Conservation (phyloP, 768 basidiomycete genomes). For the Suillus variegatus region DNA sequence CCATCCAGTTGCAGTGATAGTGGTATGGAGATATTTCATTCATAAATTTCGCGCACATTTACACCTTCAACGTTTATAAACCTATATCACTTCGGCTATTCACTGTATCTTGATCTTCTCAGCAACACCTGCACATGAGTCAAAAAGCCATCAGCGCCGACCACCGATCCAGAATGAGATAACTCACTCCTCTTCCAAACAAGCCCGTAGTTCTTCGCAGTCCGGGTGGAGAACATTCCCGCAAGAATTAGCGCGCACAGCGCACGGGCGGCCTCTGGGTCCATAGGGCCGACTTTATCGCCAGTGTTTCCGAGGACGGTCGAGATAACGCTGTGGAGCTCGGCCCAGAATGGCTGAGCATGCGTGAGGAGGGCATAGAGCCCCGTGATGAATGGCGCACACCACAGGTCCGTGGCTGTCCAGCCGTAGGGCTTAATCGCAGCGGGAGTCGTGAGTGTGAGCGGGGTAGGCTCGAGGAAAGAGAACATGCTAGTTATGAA, state of each 20-base stretch:
- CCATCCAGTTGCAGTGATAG: too few species aligned
- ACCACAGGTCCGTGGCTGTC: conserved; percentile 85
- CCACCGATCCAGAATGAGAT: not conserved
- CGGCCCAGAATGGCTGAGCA: conserved; percentile 82
- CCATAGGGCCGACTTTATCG: conserved; percentile 46
- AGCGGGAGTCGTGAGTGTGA: conserved; percentile 71
- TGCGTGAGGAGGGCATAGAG: conserved; percentile 84
- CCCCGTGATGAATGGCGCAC: conserved; percentile 74
- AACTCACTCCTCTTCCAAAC: conserved; percentile 20
- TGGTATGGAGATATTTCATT: not conserved
- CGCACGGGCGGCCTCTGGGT: conserved; percentile 67
- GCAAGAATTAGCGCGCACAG: conserved; percentile 69
- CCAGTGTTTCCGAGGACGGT: conserved; percentile 45
- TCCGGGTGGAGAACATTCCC: conserved; percentile 59
- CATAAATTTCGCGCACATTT: not conserved
- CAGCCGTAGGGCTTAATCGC: conserved; percentile 84
- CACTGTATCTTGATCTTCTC: conserved; percentile 32
- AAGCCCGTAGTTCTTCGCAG: conserved; percentile 62
- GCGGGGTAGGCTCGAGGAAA: conserved; percentile 70
- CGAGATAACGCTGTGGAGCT: conserved; percentile 50
- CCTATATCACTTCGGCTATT: not conserved
- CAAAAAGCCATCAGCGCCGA: not conserved
- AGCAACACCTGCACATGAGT: conserved; percentile 10
- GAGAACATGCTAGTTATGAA: conserved; percentile 76
- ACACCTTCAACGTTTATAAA: not conserved